phyloP scores from a whole-genome alignment of 2,329 filamentous ascomycete species.

The Aspergillus sp. region DNA sequence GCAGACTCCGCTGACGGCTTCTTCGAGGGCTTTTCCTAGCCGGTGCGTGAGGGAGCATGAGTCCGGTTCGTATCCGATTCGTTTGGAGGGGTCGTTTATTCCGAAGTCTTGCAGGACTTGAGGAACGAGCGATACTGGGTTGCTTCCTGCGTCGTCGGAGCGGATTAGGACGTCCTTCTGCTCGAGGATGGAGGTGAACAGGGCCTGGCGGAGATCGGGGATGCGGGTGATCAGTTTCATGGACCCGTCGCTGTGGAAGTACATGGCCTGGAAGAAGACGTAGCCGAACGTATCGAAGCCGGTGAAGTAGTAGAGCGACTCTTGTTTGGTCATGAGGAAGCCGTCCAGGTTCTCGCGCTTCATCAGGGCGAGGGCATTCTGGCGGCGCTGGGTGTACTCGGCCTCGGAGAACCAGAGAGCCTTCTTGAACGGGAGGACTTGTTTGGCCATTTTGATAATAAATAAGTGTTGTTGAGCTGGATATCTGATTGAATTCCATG shows the following conservation, averaged over 20 bases:
- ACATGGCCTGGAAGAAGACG: conserved; percentile 40
- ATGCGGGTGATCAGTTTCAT: conserved; percentile 32
- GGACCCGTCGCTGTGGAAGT: conserved; percentile 35
- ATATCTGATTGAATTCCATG: no score
- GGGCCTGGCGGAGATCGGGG: conserved; percentile 32
- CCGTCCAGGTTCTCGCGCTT: conserved; percentile 35
- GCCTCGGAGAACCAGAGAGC: conserved; percentile 28
- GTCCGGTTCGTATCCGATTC: conserved; percentile 37
- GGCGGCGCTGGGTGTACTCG: conserved; percentile 25
- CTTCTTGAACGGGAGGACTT: conserved; percentile 26
- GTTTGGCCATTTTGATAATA: background rate
- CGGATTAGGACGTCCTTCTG: conserved; percentile 31
- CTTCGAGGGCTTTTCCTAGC: conserved; percentile 29
- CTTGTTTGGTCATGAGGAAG: conserved; percentile 37
- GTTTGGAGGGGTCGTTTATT: conserved; percentile 28
- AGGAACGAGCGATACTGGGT: conserved; percentile 32
- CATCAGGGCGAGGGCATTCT: conserved; percentile 28
- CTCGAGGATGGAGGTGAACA: conserved; percentile 33
- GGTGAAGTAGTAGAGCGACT: conserved; percentile 31
- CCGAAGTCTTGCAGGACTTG: conserved; percentile 29
- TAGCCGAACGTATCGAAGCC: conserved; percentile 39
- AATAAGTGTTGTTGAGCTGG: no score
- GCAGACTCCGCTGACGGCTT: conserved; percentile 33
- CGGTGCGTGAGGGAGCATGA: conserved; percentile 38
- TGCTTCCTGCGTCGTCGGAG: conserved; percentile 29